Evolutionary conservation across 495 filamentous ascomycete genomes (phyloP), one percentile per base, ranked within the genome.

Genomic region (Penicillium cinerascens): DNA sequence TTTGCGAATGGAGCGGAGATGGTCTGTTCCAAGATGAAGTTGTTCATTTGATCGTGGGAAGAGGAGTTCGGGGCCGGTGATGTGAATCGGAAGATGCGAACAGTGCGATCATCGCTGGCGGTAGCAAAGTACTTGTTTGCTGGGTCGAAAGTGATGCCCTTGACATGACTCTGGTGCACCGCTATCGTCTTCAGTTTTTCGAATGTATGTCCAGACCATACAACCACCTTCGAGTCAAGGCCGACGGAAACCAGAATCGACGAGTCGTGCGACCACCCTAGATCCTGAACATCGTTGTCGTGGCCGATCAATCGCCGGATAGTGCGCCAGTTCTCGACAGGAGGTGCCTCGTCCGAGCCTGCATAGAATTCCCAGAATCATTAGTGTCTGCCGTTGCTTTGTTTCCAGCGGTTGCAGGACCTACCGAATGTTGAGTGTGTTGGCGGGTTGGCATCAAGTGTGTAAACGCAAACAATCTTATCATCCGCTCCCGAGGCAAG

Each of bases 71-170:
- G 87, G 0, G 83, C 78, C 0, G 93, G 93, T 2, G 91, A 85
- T 13, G 86, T 96, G 67, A 96, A 99, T 47, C 92, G 87, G 72
- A 95, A 96, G 52, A 99, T 88, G 66, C 96, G 96, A 70, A 99
- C 93, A 6, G 90, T 90, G 26, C 93, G 86, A 65, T 99, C 93
- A 65, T 99, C 93, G 71, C 89, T 95, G 1, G 93, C 91, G 1
- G 93, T 99, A 23, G 93, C 93, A 71, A 99, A 99, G 75, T 95
- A 97, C 64, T 97, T 97, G 73, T 97, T 97, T 17, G 95, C 95
- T 1, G 93, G 93, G 63, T 99, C 93, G 64, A 99, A 99, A 1
- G 91, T 95, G 61, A 99, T 89, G 21, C 93, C 93, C 68, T 99
- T 99, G 66, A 99, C 95, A 63, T 97, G 93, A 63, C 91, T 96